Percentiles rank a stretch among this genome's conserved stretches.
These are phyloP conservation scores for Rosellinia necatrix DNA, from an alignment of 2,329 filamentous ascomycete species.

Conservation along the genomic window DNA sequence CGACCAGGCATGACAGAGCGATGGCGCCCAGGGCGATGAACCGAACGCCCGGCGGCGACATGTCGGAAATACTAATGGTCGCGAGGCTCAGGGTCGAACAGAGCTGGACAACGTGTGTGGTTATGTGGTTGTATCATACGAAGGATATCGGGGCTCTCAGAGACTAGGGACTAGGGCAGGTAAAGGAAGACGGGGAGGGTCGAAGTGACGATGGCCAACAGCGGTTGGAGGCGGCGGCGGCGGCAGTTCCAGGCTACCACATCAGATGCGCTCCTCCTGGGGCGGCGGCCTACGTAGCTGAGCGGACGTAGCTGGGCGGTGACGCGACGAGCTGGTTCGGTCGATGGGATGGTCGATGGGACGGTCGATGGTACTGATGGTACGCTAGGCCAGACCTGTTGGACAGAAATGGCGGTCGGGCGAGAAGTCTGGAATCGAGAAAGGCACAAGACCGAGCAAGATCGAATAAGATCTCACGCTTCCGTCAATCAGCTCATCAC, in stretches of 20 bases:
- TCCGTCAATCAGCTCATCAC: conserved; percentile 4
- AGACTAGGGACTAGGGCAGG: background rate
- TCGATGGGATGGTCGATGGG: background rate
- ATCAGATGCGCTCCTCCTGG: conserved; percentile 13
- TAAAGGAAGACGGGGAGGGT: conserved; percentile 1
- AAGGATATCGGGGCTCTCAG: background rate
- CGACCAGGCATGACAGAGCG: conserved; percentile 34
- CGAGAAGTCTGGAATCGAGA: too few relatives aligned
- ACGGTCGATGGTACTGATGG: too few relatives aligned
- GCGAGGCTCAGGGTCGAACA: background rate
- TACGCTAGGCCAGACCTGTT: too few relatives aligned
- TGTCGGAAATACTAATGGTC: conserved; percentile 27
- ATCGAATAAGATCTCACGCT: background rate
- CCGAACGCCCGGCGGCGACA: conserved; percentile 34
- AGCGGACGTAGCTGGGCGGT: too few relatives aligned
- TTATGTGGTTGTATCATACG: conserved; percentile 1
- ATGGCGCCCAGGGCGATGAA: conserved; percentile 33
- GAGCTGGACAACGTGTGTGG: background rate
- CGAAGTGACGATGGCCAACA: background rate
- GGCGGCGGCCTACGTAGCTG: too few relatives aligned
- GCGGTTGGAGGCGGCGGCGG: conserved; percentile 3
- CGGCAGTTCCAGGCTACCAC: conserved; percentile 18
- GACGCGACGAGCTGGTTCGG: background rate
- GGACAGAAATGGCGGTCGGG: too few relatives aligned
- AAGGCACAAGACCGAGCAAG: background rate